Base-by-base conservation (phyloP, 371 early-diverging fungal species). In the Rhizopus arrhizus region DNA sequence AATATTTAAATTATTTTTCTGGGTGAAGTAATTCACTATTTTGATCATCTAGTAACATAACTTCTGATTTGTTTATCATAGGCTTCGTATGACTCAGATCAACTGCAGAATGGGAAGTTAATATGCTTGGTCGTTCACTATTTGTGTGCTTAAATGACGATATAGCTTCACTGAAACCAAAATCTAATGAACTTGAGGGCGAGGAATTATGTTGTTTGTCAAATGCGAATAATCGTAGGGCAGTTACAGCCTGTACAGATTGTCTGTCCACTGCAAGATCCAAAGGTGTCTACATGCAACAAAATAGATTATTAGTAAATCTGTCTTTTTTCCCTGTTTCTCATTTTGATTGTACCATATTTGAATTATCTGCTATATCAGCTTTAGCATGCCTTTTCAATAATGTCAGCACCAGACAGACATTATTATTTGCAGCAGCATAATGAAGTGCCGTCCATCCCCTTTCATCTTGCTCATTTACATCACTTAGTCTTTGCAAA, bases 401-500 rank as follows among this genome's bases (percentile, higher is more conserved):
- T 60, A 95, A 61, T 0, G 81, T 77, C 46, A 85, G 68, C 5
- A 91, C 86, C 0, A 89, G 72, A 16, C 83, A 74, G 4, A 82
- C 79, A 62, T 89, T 87, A 48, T 88, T 88, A 42, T 75, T 78
- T 11, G 84, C 81, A 47, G 86, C 87, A 0, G 94, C 95, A 66
- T 83, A 83, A 65, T 95, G 95, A 48, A 96, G 65, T 13, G 88
- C 81, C 15, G 92, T 84, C 79, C 88, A 82, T n/a, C 92, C 92
- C 4, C 74, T 65, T 1, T 56, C 74, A 65, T 92, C 90, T 40
- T 69, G 53, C 6, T 73, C 75, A 58, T 91, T 81, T 10, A 89
- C 74, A 59, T 91, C 85, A 40, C 85, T 77, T 33, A 73, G 78
- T 85, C 91, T 90, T 48, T 84, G 84, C 51, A 90, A 66, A 16